Evolutionary conservation across 257 asterid species (phyloP), one percentile per base, ranked within the genome.

Genomic region (Solanum chmielewskii): DNA sequence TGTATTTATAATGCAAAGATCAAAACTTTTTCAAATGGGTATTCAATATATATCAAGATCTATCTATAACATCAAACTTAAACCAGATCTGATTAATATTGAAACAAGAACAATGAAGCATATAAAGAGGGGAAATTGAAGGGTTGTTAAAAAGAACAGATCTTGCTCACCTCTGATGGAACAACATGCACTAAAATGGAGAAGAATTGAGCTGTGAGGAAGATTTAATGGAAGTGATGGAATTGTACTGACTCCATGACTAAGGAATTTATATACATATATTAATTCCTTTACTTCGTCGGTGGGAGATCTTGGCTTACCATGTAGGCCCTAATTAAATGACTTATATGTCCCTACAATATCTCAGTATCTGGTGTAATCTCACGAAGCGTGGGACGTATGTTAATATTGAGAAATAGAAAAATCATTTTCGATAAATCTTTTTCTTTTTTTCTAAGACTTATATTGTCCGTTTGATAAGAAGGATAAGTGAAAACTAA

Each of bases 1-100:
- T 37, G 86, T 80, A 45, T 45, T 78, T 71, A 21, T 66, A 86
- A 86, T 68, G 42, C 86, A 86, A 81, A 90, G 45, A 88, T 52
- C 77, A 88, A 52, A n/a, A 64, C 84, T 84, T 86, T 76, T 82
- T 76, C 83, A 52, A 75, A 78, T 33, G 35, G 84, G 83, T 70
- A 33, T 39, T 83, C 13, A 78, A 80, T 80, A 80, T 47, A 16
- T 80, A 47, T 80, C 56, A 76, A 76, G 83, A 76, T 76, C 83
- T 41, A 41, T n/a, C 2, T 76, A 23, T 41, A 2, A 73, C 16
- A 74, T 74, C 29, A 74, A 74, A 37, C 16, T 37, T 74, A 74
- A 20, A 74, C n/a, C 62, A 80, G 85, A 80, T 80, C 85, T 80
- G 85, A 47, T 47, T 18, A 80, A 47, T 29, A 47, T 47, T 80